Base-by-base conservation (phyloP, 495 filamentous ascomycete species). In the Lineolata rhizophorae region DNA sequence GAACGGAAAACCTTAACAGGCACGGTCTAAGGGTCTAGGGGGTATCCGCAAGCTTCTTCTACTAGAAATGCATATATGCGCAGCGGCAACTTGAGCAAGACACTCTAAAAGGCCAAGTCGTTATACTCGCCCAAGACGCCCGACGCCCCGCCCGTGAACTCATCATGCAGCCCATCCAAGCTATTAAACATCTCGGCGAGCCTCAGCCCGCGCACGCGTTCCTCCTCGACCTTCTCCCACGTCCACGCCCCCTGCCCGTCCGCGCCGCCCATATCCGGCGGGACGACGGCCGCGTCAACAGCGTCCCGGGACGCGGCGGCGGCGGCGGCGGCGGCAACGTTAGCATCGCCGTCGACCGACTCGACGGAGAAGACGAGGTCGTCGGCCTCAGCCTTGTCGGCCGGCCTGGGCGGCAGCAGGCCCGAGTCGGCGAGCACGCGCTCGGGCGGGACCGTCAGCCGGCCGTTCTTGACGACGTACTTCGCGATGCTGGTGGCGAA, bases 391-490 rank as follows among this genome's bases (percentile, higher is more conserved):
- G 15, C 6, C 14, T 14, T 6, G 5, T 6, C 30, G 15, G 5
- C 18, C 11, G 46, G 68, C 50, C 53, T 55, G 14, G 32, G 46
- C 1, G 76, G 76, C 13, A 95, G 54, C 45, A 92, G 53, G 6
- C 68, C 67, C 22, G 66, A 67, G 24, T 71, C 62, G 28, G 63
- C 54, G 10, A 94, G 56, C 9, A 87, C 60, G 19, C 76, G 55
- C 49, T 85, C 81, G 4, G 85, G 81, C 22, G 79, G 64, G 4
- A 94, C 65, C 4, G 85, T 97, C 39, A 84, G 54, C 12, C 87
- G 58, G 0, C 83, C 84, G 44, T 77, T 67, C 57, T 94, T 94
- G 44, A 81, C 73, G 1, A 91, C 83, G 46, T 90, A 94, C 56
- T 90, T 85, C 41, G 69, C 73, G 10, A 94, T 42, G 3, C 67